Evolutionary conservation across 2,329 filamentous ascomycete genomes (phyloP), one percentile per base, ranked within the genome.

Genomic region (Fusarium tupiense): DNA sequence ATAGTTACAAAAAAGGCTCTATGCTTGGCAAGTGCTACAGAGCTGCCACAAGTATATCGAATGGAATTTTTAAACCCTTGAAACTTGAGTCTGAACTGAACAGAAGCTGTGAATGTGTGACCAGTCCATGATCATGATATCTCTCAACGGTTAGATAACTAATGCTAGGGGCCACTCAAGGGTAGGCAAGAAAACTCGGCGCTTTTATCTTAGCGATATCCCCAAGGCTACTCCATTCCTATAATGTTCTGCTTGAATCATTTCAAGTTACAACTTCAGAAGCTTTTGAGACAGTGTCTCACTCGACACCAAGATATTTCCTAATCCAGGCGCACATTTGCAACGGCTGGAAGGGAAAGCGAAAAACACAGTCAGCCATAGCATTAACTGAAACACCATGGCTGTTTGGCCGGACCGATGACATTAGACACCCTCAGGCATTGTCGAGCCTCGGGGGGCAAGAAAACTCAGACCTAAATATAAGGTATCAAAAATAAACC

Each of bases 1-100:
- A 65, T 77, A 78, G 69, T 78, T 73, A 76, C 67, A 77, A 77
- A 77, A 78, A 77, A 76, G 52, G 71, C 67, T 67, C 61, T 67
- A 67, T 77, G 70, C 75, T 76, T 69, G 69, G 72, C 72, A 73
- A 76, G 71, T 76, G 76, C 74, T 61, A 50, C 67, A 77, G 76
- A 73, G 69, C 67, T 66, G 74, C 72, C 69, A 77, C 37, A 64
- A 72, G 66, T 73, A 75, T 73, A 76, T 72, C 49, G 59, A 68
- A 73, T 71, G 71, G 60, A 63, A 59, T 71, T 49, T 67, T 57
- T 35, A 41, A 68, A 67, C 54, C 63, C 44, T 46, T 53, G 33
- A 35, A 41, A 63, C n/a, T 61, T 35, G 24, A 56, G 35, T 44
- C n/a, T 41, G 52, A 44, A 41, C 22, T 35, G 46, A 41, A 38